These are phyloP conservation scores for Coffea eugenioides DNA, from an alignment of 257 asterid species.

Conservation along the genomic window DNA sequence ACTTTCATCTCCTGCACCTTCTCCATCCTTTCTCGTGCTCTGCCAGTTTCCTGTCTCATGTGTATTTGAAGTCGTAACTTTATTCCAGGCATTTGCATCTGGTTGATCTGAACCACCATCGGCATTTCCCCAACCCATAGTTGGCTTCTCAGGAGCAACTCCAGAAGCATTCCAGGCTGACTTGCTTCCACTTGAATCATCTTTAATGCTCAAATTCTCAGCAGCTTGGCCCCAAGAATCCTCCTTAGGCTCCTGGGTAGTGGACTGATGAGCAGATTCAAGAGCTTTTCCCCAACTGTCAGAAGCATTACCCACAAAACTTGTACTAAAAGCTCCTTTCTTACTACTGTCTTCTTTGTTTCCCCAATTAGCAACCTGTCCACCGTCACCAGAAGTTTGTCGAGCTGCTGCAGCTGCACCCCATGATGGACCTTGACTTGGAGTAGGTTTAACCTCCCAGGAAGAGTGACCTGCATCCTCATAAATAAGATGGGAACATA, in stretches of 20 bases:
- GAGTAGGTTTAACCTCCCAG: constrained; percentile 51
- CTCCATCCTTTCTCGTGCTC: constrained; percentile 20
- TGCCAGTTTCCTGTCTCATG: constrained; percentile 30
- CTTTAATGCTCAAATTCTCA: constrained; percentile 32
- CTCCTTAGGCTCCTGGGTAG: constrained; percentile 19
- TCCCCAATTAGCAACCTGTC: constrained; percentile 58
- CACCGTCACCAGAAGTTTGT: constrained; percentile 26
- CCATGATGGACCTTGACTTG: constrained; percentile 60
- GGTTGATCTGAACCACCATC: too few species aligned
- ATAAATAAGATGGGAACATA: background rate
- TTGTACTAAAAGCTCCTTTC: constrained; percentile 30
- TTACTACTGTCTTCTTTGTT: constrained; percentile 27
- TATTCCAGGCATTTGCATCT: constrained; percentile 26
- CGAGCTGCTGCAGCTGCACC: constrained; percentile 54
- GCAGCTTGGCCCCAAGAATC: constrained; percentile 62
- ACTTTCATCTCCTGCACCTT: constrained; percentile 4
- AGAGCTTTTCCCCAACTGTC: constrained; percentile 53
- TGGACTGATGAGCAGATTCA: constrained; percentile 32
- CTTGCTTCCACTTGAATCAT: constrained; percentile 41
- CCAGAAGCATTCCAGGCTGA: constrained; percentile 47
- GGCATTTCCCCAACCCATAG: constrained; percentile 25
- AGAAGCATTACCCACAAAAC: constrained; percentile 20
- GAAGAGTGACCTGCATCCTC: constrained; percentile 46
- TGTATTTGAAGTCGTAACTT: constrained; percentile 25
- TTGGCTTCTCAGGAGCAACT: constrained; percentile 39